These are phyloP conservation scores for Fusarium euwallaceae DNA, from an alignment of 2,329 filamentous ascomycete genomes.

Conservation along the genomic window DNA sequence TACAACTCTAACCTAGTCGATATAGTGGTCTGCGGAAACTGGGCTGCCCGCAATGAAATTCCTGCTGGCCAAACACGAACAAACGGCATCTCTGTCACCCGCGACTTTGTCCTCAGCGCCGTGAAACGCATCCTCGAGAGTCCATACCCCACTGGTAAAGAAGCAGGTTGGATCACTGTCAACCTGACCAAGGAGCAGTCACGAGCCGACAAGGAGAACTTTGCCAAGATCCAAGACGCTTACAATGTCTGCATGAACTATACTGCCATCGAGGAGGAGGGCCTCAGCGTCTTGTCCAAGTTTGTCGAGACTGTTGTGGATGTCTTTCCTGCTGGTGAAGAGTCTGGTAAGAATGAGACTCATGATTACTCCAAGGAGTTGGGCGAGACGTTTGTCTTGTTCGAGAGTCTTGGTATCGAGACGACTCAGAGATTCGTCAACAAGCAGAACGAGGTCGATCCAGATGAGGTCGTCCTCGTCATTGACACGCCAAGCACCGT, in stretches of 20 bases:
- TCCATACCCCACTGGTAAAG: constrained; percentile 70
- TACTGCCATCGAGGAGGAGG: constrained; percentile 65
- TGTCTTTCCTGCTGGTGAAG: constrained; percentile 11
- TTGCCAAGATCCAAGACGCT: constrained; percentile 72
- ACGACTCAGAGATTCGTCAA: constrained; percentile 16
- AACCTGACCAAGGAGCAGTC: constrained; percentile 51
- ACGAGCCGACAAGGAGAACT: constrained; percentile 69
- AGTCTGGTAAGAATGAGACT: background rate
- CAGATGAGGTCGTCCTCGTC: background rate
- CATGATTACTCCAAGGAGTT: constrained; percentile 4
- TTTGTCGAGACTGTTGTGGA: constrained; percentile 59
- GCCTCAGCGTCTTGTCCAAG: constrained; percentile 67
- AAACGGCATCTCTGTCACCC: background rate
- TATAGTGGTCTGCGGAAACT: constrained; percentile 71
- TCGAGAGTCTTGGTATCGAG: constrained; percentile 29
- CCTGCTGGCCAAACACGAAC: constrained; percentile 67
- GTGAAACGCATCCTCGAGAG: constrained; percentile 51
- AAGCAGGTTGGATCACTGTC: constrained; percentile 24
- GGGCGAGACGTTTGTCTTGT: constrained; percentile 16
- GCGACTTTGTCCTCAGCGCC: background rate
- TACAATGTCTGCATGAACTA: constrained; percentile 78
- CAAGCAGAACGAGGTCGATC: background rate
- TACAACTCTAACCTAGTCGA: background rate
- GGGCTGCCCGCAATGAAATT: constrained; percentile 73
- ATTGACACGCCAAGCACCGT: background rate